These are phyloP conservation scores for Colletotrichum aenigma DNA, from an alignment of 2,329 filamentous ascomycete genomes.

Conservation along the genomic window DNA sequence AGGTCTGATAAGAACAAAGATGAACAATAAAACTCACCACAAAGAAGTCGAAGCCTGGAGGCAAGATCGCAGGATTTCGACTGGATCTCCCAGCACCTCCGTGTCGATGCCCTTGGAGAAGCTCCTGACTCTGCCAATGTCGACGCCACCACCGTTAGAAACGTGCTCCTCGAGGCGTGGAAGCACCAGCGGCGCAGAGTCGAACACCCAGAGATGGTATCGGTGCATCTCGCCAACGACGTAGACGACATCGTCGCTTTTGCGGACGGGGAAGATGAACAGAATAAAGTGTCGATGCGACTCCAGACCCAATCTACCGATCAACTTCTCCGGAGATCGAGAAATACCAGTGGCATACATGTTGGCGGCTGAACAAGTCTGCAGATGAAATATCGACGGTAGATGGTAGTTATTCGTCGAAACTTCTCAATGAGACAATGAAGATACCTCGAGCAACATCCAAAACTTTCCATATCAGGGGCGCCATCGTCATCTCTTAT, in stretches of 20 bases:
- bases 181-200: background rate
- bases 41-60: background rate
- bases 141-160: background rate
- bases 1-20: background rate
- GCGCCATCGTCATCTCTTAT: background rate
- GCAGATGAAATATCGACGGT: background rate
- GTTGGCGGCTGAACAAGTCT: background rate
- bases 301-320: background rate
- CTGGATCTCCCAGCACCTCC: background rate
- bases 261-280: background rate
- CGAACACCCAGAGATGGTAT: constrained; percentile 11
- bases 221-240: background rate
- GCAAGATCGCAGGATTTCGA: background rate
- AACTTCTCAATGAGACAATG: background rate
- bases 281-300: background rate
- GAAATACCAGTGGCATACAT: constrained; percentile 13
- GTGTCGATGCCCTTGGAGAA: background rate
- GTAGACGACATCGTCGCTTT: background rate
- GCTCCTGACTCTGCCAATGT: background rate
- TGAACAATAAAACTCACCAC: background rate
- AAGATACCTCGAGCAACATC: background rate
- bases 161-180: background rate
- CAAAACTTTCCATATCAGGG: background rate
- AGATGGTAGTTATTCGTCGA: background rate
- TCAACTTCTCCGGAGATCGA: background rate